Conservation (phyloP, 2,329 filamentous ascomycete genomes). For the Fusarium coffeatum region DNA sequence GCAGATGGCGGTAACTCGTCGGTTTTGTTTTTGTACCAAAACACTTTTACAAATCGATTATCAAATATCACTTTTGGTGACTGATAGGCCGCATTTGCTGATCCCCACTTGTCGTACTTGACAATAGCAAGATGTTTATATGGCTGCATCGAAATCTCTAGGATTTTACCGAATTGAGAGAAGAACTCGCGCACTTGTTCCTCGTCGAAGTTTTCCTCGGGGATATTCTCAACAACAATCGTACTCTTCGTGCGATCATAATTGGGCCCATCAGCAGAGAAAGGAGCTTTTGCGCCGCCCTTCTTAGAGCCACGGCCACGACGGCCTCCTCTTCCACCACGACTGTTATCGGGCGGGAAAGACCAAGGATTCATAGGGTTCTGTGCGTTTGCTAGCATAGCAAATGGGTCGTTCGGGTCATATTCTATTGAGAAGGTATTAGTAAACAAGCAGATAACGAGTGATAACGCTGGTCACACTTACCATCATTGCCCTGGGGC, state of each 20-base stretch:
- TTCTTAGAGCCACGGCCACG: conserved; percentile 50
- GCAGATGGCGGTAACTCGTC: conserved; percentile 48
- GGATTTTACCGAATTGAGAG: conserved; percentile 74
- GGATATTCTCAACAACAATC: conserved; percentile 82
- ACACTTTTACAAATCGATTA: conserved; percentile 87
- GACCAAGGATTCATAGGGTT: conserved; percentile 36
- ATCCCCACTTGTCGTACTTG: conserved; percentile 73
- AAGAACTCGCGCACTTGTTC: conserved; percentile 76
- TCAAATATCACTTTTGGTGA: conserved; percentile 86
- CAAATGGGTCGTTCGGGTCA: conserved; percentile 49
- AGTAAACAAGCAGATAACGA: conserved; percentile 6
- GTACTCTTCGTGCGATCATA: conserved; percentile 72
- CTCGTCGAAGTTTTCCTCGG: conserved; percentile 75
- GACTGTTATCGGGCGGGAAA: conserved; percentile 44
- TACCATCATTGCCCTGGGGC: conserved; percentile 49
- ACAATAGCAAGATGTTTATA: conserved; percentile 76
- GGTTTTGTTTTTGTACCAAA: conserved; percentile 74
- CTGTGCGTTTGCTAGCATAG: conserved; percentile 35
- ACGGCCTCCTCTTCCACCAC: conserved; percentile 51
- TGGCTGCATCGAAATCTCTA: conserved; percentile 72
- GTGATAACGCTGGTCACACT: conserved; percentile 1
- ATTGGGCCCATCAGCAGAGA: conserved; percentile 73
- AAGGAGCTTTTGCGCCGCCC: conserved; percentile 62
- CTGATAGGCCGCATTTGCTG: conserved; percentile 76
- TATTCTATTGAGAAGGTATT: conserved; percentile 47